phyloP scores from a whole-genome alignment of 1,284 basidiomycete genomes.

The Ustilago cynodontis region DNA sequence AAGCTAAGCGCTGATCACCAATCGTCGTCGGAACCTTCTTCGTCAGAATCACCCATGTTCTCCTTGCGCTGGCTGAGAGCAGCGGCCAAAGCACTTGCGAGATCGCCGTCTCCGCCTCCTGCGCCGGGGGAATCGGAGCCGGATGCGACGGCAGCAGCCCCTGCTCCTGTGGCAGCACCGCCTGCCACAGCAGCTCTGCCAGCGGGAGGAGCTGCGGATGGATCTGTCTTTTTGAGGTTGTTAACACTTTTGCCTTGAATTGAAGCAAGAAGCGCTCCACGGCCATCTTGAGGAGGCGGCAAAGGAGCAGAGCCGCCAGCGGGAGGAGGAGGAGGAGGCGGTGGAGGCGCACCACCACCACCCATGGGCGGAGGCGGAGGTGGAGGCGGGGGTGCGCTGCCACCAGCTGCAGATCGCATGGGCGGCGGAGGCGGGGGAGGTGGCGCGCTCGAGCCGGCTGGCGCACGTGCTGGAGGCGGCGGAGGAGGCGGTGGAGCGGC shows the following conservation, averaged over 20 bases:
- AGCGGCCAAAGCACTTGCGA: conserved; percentile 78
- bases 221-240: conserved; percentile 78
- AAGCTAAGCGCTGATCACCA: conserved; percentile 43
- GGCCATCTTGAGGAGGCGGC: conserved; percentile 54
- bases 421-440: conserved; percentile 56
- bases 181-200: conserved; percentile 31
- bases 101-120: conserved; percentile 72
- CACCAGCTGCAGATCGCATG: conserved; percentile 30
- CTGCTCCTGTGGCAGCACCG: conserved; percentile 32
- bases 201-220: conserved; percentile 30
- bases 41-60: conserved; percentile 88
- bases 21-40: conserved; percentile 78
- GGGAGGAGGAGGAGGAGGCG: conserved; percentile 47
- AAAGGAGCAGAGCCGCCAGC: conserved; percentile 31
- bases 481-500: conserved; percentile 70
- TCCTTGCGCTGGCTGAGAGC: conserved; percentile 84
- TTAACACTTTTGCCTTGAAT: conserved; percentile 80
- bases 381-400: conserved; percentile 54
- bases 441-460: conserved; percentile 29
- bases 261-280: conserved; percentile 77
- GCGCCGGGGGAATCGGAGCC: conserved; percentile 25
- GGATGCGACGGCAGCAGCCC: conserved; percentile 26
- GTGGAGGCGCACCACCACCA: conserved; percentile 26
- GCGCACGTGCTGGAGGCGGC: conserved; percentile 43
- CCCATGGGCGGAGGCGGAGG: conserved; percentile 54